A percentile compares a stretch with the other conserved stretches of the same genome.
Conservation (phyloP, 768 basidiomycete genomes). For the Mycena galopus region DNA sequence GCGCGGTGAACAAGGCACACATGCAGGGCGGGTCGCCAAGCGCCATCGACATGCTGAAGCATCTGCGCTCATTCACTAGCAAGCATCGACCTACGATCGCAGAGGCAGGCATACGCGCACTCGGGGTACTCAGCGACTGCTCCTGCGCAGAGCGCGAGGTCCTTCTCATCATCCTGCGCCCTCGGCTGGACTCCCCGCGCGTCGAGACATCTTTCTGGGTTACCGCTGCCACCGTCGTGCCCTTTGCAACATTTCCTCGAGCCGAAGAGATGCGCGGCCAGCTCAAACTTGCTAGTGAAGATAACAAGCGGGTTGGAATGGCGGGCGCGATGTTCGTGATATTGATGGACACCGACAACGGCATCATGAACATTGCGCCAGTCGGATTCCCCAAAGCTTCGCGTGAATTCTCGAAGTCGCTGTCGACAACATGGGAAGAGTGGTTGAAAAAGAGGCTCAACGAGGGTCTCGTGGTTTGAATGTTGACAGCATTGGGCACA, state of each 20-base stretch:
- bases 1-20: not conserved
- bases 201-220: not conserved
- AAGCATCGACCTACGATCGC: constrained; percentile 14
- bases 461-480: no score
- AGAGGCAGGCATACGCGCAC: constrained; percentile 1
- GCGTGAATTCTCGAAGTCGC: no score
- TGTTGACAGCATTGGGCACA: no score
- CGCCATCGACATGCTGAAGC: not conserved
- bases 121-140: not conserved
- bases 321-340: not conserved
- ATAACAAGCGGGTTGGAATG: not conserved
- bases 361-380: not conserved
- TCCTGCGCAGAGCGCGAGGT: constrained; percentile 9
- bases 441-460: no score
- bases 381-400: not conserved
- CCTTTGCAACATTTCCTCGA: not conserved
- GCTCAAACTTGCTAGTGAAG: constrained; percentile 10
- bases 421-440: no score
- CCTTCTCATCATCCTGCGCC: not conserved
- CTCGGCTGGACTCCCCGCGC: not conserved
- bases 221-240: not conserved
- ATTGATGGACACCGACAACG: not conserved
- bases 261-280: constrained; percentile 7
- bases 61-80: not conserved
- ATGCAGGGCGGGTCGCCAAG: not conserved